Conservation (phyloP, 306 rosid genomes). For the Mimosa bimucronata region DNA sequence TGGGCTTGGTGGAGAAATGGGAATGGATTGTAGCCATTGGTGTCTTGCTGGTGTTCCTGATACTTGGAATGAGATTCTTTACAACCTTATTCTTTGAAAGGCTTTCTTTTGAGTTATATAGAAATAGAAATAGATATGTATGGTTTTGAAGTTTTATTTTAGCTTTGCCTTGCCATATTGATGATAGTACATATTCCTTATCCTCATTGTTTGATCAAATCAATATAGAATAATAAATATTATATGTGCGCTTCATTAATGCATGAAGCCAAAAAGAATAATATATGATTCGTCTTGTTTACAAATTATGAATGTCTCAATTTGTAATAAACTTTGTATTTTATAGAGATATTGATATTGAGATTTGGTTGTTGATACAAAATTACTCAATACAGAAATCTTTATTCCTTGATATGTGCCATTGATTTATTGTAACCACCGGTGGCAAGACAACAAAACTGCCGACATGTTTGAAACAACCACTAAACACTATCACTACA, state of each 20-base stretch:
- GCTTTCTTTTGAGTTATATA: background rate
- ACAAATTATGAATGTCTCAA: background rate
- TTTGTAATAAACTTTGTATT: background rate
- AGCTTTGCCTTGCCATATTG: too few species aligned
- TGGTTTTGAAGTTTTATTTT: background rate
- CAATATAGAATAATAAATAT: background rate
- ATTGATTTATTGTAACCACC: background rate
- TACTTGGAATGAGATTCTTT: constrained; percentile 83
- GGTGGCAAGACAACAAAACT: background rate
- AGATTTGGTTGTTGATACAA: background rate
- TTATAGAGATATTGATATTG: background rate
- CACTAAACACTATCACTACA: background rate
- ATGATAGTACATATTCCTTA: background rate
- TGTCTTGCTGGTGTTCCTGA: constrained; percentile 95
- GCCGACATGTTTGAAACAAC: background rate
- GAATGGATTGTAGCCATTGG: constrained; percentile 93
- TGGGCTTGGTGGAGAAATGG: constrained; percentile 55
- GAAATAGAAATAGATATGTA: background rate
- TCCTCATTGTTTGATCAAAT: background rate
- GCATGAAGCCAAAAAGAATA: background rate
- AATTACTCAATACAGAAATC: background rate
- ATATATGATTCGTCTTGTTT: background rate
- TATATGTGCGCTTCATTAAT: background rate
- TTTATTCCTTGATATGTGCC: background rate
- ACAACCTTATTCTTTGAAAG: constrained; percentile 54